Base-by-base conservation (phyloP, 495 filamentous ascomycete species). In the Hyaloscypha hepaticicola region DNA sequence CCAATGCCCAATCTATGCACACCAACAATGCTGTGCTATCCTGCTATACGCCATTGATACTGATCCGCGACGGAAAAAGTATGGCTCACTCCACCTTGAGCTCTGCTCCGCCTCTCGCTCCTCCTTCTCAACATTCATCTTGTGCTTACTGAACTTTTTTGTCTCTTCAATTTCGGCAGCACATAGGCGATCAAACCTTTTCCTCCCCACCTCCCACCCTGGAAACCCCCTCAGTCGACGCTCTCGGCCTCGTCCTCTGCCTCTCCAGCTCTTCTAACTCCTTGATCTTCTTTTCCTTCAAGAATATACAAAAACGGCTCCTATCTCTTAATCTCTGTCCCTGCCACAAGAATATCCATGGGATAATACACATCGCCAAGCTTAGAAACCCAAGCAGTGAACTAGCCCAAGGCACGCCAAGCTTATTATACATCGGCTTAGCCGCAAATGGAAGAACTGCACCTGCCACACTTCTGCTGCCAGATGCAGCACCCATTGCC, bases 361-460 rank as follows among this genome's bases (percentile, higher is more conserved):
- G 86, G 27, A 88, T 77, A 0, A 84, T 82, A 66, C 87, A 78
- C 71, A 89, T 67, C n/a, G 77, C 75, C 28, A 88, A 65, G 24
- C 85, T 81, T 58, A 88, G 72, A 64, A 88, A 88, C 0, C 80
- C 86, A 16, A 88, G 67, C 29, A 88, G 59, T 72, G 80, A 84
- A 5, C 78, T 85, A 16, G 85, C 86, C 86, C 86, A 89, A 31
- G 76, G 77, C 27, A 82, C 77, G 14, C 84, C 85, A 5, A 89
- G 77, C 1, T 73, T 77, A 1, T 24, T 14, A 62, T 69, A 72
- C 67, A 72, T 70, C 55, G 80, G 80, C 21, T 82, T 72, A 2
- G 83, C 83, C 64, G 87, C 87, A 1, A 92, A 79, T n/a, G 89
- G 89, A 66, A 90, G 90, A 0, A 78, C 83, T 11, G 85, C 86